Evolutionary conservation across 108 stramenopile species (phyloP).

Genomic region (Cyclotella kingstonii): DNA sequence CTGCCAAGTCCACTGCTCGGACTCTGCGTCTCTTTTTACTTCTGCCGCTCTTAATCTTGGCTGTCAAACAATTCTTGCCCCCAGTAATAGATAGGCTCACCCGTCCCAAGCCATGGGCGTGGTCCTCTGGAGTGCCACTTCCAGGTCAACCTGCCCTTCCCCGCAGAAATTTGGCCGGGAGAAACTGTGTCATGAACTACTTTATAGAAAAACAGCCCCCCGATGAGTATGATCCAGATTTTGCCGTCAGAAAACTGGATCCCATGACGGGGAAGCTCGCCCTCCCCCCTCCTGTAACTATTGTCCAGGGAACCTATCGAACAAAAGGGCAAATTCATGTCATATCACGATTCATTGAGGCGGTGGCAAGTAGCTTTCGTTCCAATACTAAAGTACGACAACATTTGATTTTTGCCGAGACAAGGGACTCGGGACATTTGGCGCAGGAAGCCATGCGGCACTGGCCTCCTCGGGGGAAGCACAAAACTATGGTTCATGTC

Average conservation of each 20-base stretch:
- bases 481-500: conserved; percentile 48
- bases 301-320: conserved; percentile 51
- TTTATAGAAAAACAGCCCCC: conserved; percentile 55
- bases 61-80: conserved; percentile 14
- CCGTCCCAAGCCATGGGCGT: conserved; percentile 27
- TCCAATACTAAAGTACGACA: conserved; percentile 42
- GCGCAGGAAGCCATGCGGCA: conserved; percentile 48
- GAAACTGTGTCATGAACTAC: conserved; percentile 59
- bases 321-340: conserved; percentile 58
- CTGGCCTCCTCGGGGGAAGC: conserved; percentile 54
- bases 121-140: conserved; percentile 28
- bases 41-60: conserved; percentile 13
- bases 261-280: conserved; percentile 2
- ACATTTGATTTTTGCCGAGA: conserved; percentile 50
- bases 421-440: conserved; percentile 55
- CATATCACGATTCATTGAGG: conserved; percentile 49
- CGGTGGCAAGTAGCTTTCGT: conserved; percentile 52
- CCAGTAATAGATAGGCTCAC: conserved; percentile 24
- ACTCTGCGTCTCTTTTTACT: conserved; percentile 31
- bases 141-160: conserved; percentile 11
- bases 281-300: conserved; percentile 13
- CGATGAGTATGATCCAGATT: conserved; percentile 59
- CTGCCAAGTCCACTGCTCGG: conserved; percentile 33
- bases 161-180: conserved; percentile 31
- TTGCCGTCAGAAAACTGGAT: conserved; percentile 31